These are phyloP conservation scores for Claviceps capensis DNA, from an alignment of 2,329 filamentous ascomycete genomes.

Conservation along the genomic window DNA sequence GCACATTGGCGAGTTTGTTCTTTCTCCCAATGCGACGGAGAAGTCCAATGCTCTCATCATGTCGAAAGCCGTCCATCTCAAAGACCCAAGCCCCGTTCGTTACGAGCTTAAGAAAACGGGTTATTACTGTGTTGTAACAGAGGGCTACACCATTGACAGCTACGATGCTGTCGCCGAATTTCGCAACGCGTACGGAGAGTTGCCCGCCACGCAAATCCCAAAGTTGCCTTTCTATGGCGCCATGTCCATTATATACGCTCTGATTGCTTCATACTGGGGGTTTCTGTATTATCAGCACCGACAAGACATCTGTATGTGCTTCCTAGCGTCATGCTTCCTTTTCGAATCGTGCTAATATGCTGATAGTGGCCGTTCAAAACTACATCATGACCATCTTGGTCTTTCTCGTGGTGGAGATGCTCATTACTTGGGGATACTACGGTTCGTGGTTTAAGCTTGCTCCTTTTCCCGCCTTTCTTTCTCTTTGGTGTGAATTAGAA, in stretches of 20 bases:
- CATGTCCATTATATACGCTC: constrained; percentile 82
- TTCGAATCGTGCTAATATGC: background rate
- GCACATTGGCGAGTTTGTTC: constrained; percentile 74
- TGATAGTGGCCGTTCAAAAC: constrained; percentile 79
- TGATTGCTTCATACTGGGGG: constrained; percentile 74
- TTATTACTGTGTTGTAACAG: constrained; percentile 87
- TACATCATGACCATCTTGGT: constrained; percentile 96
- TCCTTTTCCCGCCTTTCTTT: background rate
- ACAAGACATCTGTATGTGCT: constrained; percentile 63
- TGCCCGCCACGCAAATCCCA: constrained; percentile 87
- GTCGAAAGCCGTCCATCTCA: constrained; percentile 71
- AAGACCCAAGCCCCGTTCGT: constrained; percentile 57
- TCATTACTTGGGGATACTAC: constrained; percentile 98
- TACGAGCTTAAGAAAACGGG: constrained; percentile 83
- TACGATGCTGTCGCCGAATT: constrained; percentile 82
- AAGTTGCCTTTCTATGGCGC: constrained; percentile 96
- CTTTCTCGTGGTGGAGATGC: constrained; percentile 88
- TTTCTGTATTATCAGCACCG: constrained; percentile 93
- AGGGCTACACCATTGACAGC: constrained; percentile 49
- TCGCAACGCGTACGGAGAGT: constrained; percentile 89
- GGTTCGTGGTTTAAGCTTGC: constrained; percentile 31
- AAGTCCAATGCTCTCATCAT: constrained; percentile 58
- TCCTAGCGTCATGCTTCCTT: too few relatives aligned
- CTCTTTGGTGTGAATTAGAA: background rate
- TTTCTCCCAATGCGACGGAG: constrained; percentile 61